phyloP scores from a whole-genome alignment of 2,329 filamentous ascomycete species.

The Curvularia sp. region DNA sequence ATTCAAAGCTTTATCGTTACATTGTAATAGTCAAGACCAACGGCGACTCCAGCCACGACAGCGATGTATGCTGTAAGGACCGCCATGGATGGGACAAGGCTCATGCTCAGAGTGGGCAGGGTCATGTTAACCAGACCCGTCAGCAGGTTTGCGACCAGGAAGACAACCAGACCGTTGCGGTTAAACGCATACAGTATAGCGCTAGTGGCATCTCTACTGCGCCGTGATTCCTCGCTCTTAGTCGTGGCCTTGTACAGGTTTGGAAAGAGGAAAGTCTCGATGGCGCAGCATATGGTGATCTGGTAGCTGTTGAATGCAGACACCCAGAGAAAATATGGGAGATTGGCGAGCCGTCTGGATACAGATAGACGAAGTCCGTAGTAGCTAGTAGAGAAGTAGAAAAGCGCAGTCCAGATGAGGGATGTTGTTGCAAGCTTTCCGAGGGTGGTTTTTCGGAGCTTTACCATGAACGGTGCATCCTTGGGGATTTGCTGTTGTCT shows the following conservation, averaged over 20 bases:
- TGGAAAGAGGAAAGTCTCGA: constrained; percentile 83
- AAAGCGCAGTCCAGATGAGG: constrained; percentile 72
- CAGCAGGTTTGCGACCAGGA: constrained; percentile 85
- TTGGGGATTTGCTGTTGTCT: constrained; percentile 54
- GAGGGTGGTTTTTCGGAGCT: constrained; percentile 64
- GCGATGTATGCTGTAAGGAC: constrained; percentile 77
- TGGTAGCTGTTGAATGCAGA: constrained; percentile 90
- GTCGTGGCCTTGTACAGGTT: constrained; percentile 66
- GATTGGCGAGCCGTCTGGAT: constrained; percentile 87
- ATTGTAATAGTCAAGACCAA: constrained; percentile 69
- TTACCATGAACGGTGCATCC: constrained; percentile 56
- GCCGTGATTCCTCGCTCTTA: constrained; percentile 66
- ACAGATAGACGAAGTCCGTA: constrained; percentile 72
- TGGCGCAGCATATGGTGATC: constrained; percentile 75
- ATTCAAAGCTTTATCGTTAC: constrained; percentile 70
- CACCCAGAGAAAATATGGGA: constrained; percentile 93
- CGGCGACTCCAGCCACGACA: constrained; percentile 70
- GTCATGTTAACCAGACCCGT: constrained; percentile 91
- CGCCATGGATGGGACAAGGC: constrained; percentile 69
- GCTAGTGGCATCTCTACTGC: constrained; percentile 75
- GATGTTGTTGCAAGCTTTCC: constrained; percentile 71
- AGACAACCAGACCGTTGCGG: constrained; percentile 83
- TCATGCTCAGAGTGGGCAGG: constrained; percentile 78
- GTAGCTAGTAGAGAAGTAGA: constrained; percentile 72
- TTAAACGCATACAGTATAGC: constrained; percentile 84